A percentile compares a stretch with the other conserved stretches of the same genome.
Evolutionary conservation across 129 eudicot genomes (phyloP).

Genomic region (Lactuca sativa): DNA sequence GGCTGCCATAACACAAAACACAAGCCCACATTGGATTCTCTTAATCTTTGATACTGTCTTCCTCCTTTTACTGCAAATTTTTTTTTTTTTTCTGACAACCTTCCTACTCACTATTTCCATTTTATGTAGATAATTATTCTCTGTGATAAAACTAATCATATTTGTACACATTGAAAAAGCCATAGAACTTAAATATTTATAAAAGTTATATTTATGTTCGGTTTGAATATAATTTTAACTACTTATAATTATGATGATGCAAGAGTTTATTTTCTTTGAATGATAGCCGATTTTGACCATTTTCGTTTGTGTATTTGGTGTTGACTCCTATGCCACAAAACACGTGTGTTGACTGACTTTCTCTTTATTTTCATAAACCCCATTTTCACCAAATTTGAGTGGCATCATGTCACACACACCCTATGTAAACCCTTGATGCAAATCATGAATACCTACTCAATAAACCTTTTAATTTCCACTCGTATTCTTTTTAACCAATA

Average conservation of each 20-base stretch:
- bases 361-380: constrained; percentile 15
- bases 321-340: constrained; percentile 32
- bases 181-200: not conserved
- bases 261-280: constrained; percentile 8
- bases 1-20: constrained; percentile 15
- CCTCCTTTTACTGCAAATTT: constrained; percentile 19
- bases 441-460: constrained; percentile 2
- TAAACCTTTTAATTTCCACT: not conserved
- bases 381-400: constrained; percentile 17
- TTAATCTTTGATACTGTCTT: not conserved
- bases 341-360: constrained; percentile 38
- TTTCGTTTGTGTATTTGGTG: constrained; percentile 20
- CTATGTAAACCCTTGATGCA: constrained; percentile 2
- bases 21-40: constrained; percentile 33
- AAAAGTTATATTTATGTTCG: not conserved
- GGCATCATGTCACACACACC: constrained; percentile 10
- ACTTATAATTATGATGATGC: not conserved
- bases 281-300: constrained; percentile 14
- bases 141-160: not conserved
- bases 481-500: constrained; percentile 7
- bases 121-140: not conserved
- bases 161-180: not conserved
- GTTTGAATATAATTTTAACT: not conserved
- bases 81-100: not conserved
- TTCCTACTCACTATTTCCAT: constrained; percentile 12